Evolutionary conservation across 352 stramenopile genomes (phyloP).

Genomic region (Pythium scleroteichum): DNA sequence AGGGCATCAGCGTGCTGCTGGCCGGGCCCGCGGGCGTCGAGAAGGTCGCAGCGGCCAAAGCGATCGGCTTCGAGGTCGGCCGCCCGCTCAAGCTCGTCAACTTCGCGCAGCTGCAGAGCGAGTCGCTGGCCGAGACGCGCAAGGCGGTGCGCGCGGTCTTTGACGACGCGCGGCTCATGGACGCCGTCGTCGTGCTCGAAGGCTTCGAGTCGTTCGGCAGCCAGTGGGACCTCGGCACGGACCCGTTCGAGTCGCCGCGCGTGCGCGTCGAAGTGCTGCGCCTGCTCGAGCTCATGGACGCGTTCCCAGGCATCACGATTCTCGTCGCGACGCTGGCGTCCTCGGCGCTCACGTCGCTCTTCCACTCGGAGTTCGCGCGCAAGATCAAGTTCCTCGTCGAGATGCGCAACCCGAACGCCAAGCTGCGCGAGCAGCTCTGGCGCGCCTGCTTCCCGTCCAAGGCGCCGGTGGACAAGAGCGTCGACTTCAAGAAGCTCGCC

Average conservation of each 20-base stretch:
- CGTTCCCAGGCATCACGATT: conserved; percentile 79
- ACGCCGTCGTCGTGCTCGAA: conserved; percentile 83
- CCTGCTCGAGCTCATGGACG: conserved; percentile 77
- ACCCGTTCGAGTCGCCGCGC: conserved; percentile 69
- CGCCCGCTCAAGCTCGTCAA: conserved; percentile 81
- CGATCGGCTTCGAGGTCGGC: conserved; percentile 84
- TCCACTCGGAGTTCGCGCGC: conserved; percentile 71
- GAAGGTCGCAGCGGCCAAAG: conserved; percentile 76
- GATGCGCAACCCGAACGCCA: conserved; percentile 75
- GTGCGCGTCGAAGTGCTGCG: conserved; percentile 77
- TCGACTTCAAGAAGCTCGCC: conserved; percentile 72
- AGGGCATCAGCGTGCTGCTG: conserved; percentile 76
- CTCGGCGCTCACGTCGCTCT: conserved; percentile 39
- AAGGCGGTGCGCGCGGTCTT: conserved; percentile 81
- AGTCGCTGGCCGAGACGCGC: conserved; percentile 74
- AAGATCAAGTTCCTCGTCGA: conserved; percentile 86
- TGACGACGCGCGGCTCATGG: conserved; percentile 84
- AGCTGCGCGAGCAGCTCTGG: conserved; percentile 75
- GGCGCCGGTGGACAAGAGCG: conserved; percentile 54
- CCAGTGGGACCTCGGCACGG: conserved; percentile 56
- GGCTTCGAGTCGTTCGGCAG: conserved; percentile 88
- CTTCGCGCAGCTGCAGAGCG: conserved; percentile 72
- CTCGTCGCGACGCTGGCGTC: conserved; percentile 73
- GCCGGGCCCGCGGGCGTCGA: conserved; percentile 70
- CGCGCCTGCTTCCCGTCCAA: conserved; percentile 70